These are phyloP conservation scores for Peronospora tabacina DNA, from an alignment of 352 stramenopile species.

Conservation along the genomic window DNA sequence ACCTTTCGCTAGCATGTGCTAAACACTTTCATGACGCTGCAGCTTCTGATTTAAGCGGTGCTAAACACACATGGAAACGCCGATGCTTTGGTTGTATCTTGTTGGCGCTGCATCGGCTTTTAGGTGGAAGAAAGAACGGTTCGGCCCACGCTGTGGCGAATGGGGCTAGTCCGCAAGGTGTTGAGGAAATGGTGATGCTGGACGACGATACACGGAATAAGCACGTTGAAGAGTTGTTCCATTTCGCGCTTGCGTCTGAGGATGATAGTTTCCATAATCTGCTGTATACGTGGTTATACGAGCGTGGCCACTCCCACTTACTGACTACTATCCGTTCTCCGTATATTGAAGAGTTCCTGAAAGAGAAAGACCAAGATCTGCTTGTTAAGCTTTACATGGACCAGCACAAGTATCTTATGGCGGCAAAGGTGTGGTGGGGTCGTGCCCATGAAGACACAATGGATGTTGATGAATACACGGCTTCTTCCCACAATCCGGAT, in stretches of 20 bases:
- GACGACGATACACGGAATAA: conserved; percentile 61
- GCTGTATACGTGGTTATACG: conserved; percentile 79
- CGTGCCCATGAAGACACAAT: conserved; percentile 56
- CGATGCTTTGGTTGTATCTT: conserved; percentile 73
- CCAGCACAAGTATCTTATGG: conserved; percentile 76
- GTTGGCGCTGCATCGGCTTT: conserved; percentile 50
- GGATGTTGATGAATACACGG: conserved; percentile 37
- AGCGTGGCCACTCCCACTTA: conserved; percentile 49
- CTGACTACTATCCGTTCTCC: conserved; percentile 58
- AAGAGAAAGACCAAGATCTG: conserved; percentile 77
- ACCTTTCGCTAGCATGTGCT: conserved; percentile 67
- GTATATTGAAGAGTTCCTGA: conserved; percentile 79
- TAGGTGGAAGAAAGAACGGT: conserved; percentile 25
- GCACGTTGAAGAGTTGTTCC: conserved; percentile 67
- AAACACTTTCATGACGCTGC: conserved; percentile 73
- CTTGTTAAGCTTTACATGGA: conserved; percentile 85
- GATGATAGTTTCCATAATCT: conserved; percentile 69
- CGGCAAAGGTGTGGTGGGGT: conserved; percentile 78
- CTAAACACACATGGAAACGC: conserved; percentile 62
- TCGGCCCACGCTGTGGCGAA: conserved; percentile 8
- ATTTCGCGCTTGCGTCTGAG: conserved; percentile 62
- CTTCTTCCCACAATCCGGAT: conserved; percentile 51
- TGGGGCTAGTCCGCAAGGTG: conserved; percentile 44
- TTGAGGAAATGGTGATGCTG: conserved; percentile 68
- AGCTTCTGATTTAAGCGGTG: conserved; percentile 51